phyloP scores from a whole-genome alignment of 306 rosid genomes.

The Prunus davidiana region DNA sequence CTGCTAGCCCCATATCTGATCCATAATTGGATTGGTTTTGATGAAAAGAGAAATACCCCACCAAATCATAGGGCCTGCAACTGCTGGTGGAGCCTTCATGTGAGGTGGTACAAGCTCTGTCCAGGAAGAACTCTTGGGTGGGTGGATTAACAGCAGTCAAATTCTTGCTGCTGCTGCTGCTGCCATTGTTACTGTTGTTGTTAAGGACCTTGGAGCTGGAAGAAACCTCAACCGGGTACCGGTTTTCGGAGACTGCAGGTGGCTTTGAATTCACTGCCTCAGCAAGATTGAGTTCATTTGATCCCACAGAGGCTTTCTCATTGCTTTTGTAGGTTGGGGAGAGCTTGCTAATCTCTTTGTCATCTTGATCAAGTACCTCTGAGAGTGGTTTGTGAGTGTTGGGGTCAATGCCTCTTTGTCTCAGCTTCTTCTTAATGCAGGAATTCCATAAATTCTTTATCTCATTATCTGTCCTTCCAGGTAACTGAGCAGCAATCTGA shows the following conservation, averaged over 20 bases:
- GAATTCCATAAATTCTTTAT: slow-evolving; percentile 93
- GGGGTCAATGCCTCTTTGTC: slow-evolving; percentile 90
- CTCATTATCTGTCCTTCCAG: slow-evolving; percentile 94
- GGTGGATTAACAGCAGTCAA: slow-evolving; percentile 24
- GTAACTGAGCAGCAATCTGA: slow-evolving; percentile 89
- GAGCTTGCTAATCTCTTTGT: slow-evolving; percentile 20
- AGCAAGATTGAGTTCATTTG: slow-evolving; percentile 37
- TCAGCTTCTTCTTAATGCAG: slow-evolving; percentile 85
- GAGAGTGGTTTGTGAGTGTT: slow-evolving; percentile 75
- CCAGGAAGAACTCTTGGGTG: slow-evolving; percentile 60
- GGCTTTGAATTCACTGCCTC: slow-evolving; percentile 30
- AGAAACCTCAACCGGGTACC: slow-evolving; percentile 41
- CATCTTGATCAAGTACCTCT: slow-evolving; percentile 29
- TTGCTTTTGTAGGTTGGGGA: slow-evolving; percentile 29
- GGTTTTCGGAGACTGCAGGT: slow-evolving; percentile 15
- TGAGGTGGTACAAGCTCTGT: slow-evolving; percentile 30
- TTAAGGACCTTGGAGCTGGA: slow-evolving; percentile 27
- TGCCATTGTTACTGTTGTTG: slow-evolving; percentile 1
- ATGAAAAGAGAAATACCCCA: slow-evolving; percentile 55
- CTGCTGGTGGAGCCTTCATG: slow-evolving; percentile 35
- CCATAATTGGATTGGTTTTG: slow-evolving; percentile 37
- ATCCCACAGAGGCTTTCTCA: slow-evolving; percentile 53
- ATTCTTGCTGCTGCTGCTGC: slow-evolving; percentile 22
- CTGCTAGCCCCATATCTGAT: slow-evolving; percentile 35
- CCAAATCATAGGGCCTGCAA: slow-evolving; percentile 52